phyloP scores from a whole-genome alignment of 768 basidiomycete genomes.

The Podaxis pistillaris region DNA sequence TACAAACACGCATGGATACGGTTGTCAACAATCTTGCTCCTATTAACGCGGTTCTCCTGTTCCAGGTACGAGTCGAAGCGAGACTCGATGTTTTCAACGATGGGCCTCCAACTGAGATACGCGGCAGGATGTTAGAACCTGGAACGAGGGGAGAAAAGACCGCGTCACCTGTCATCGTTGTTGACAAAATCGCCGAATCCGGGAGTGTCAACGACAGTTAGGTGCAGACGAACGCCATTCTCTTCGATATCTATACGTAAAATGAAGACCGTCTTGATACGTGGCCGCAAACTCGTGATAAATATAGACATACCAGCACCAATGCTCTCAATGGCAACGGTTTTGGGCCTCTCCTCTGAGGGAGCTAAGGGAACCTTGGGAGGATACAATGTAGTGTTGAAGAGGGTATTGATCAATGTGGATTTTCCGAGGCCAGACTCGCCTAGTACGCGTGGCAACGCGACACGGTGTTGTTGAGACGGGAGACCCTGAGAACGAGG shows the following conservation, averaged over 20 bases:
- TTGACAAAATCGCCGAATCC: conserved; percentile 99
- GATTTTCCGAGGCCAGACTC: conserved; percentile 99
- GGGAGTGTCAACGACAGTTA: conserved; percentile 99
- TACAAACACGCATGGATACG: conserved; percentile 98
- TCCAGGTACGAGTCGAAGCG: conserved; percentile 98
- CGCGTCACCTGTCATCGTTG: conserved; percentile 87
- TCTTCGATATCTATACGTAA: conserved; percentile 89
- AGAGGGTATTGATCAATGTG: conserved; percentile 97
- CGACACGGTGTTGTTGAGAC: conserved; percentile 19
- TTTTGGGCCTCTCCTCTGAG: conserved; percentile 83
- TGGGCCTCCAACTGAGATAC: conserved; percentile 87
- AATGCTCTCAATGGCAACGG: conserved; percentile 97
- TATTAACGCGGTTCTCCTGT: conserved; percentile 98
- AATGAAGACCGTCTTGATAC: conserved; percentile 22
- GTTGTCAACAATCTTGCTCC: conserved; percentile 92
- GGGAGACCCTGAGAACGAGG: conserved; percentile 22
- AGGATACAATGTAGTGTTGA: conserved; percentile 94
- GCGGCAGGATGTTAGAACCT: conserved; percentile 19
- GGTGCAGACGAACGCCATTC: conserved; percentile 91
- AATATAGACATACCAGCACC: conserved; percentile 76
- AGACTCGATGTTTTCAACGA: conserved; percentile 96
- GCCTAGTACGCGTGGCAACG: conserved; percentile 47
- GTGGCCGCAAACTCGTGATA: conserved; percentile 23
- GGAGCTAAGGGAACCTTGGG: conserved; percentile 84
- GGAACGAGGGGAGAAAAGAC: conserved; percentile 18